phyloP scores from a whole-genome alignment of 2,329 filamentous ascomycete genomes.

The Pezicula rhizophila region DNA sequence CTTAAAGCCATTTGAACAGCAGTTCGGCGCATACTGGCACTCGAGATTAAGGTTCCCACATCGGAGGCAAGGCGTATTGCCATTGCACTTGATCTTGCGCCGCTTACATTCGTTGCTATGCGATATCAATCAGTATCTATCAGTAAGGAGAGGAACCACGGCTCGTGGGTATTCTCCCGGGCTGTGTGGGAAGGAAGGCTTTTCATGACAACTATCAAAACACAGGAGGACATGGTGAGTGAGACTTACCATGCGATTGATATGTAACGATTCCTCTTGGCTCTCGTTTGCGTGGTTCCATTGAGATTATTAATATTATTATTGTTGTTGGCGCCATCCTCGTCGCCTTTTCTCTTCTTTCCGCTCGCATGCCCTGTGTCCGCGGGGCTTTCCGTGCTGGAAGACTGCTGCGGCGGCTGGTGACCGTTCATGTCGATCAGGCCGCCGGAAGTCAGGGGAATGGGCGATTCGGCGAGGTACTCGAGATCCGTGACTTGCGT shows the following conservation, averaged over 20 bases:
- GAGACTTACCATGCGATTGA: slow-evolving; percentile 28
- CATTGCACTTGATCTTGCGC: slow-evolving; percentile 72
- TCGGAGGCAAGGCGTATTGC: slow-evolving; percentile 59
- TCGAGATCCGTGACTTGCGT: slow-evolving; percentile 26
- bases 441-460: slow-evolving; percentile 11
- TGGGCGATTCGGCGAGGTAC: slow-evolving; percentile 25
- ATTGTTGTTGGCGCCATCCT: slow-evolving; percentile 8
- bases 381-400: slow-evolving; percentile 24
- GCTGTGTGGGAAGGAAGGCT: background rate
- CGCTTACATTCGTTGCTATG: slow-evolving; percentile 66
- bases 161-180: background rate
- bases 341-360: slow-evolving; percentile 26
- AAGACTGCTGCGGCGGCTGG: slow-evolving; percentile 7
- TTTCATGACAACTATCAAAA: too few relatives aligned
- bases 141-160: background rate
- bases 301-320: slow-evolving; percentile 8
- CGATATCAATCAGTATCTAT: background rate
- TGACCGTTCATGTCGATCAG: slow-evolving; percentile 20
- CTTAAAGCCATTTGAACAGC: slow-evolving; percentile 74
- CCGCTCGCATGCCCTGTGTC: slow-evolving; percentile 20
- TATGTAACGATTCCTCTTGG: slow-evolving; percentile 30
- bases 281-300: slow-evolving; percentile 22
- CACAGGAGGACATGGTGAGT: background rate
- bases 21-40: slow-evolving; percentile 62
- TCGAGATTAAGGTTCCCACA: slow-evolving; percentile 62